Base-by-base conservation (phyloP, 1,284 basidiomycete genomes). In the Pisolithus thermaeus region DNA sequence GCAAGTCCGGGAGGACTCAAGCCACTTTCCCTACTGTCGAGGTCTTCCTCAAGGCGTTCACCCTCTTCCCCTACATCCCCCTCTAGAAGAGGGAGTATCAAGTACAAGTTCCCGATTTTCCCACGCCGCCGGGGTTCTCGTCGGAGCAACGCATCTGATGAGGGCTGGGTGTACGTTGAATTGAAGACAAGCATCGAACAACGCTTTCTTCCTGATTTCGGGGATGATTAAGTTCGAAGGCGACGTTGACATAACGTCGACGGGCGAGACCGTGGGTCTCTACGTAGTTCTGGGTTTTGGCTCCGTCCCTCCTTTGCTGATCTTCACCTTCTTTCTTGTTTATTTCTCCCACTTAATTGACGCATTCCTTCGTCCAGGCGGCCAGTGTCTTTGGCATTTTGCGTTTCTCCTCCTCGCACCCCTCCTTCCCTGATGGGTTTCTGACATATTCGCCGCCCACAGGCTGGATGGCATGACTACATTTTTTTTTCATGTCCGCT, bases 101-200 rank as follows among this genome's bases (percentile, higher is more conserved):
- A 55, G 22, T 47, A 52, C 52, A 59, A 49, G 8, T 54, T 62
- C 18, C 6, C 61, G 14, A 50, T 61, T 2, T 47, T 65, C 9
- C 53, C 53, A 32, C 61, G 37, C 56, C 66, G 59, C 56, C 65
- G 61, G 52, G 52, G 52, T 41, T 61, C 18, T n/a, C 44, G 16
- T 22, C 44, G 44, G 30, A 46, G 53, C 52, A 60, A 45, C 50
- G 52, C 55, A 49, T 64, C 57, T 40, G 50, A 63, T 57, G 59
- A 73, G 55, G 63, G 64, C 20, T 74, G 74, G 73, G 70, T 74
- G 37, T 70, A 63, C 51, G 66, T 74, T 49, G 74, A 76, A 38
- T 62, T 76, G 48, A 66, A 65, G 41, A 72, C 73, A 16, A 56
- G 61, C 50, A 66, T 76, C 41, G 61, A 59, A 47, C 67, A 73